Base-by-base conservation (phyloP, 345 rosid species). In the Noccaea bulbosa region DNA sequence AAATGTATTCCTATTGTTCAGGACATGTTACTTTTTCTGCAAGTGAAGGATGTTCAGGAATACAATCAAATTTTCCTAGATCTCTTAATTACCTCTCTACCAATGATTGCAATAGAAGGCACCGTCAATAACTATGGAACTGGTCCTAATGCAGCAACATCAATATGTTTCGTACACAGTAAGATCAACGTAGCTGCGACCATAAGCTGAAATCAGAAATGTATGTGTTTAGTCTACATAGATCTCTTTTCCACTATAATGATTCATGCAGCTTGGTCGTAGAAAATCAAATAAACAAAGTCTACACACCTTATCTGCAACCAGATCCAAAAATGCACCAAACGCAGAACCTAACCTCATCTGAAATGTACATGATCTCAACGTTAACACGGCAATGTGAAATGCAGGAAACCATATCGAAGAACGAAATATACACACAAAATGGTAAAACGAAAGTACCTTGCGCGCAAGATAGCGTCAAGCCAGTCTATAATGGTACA, bases 251-350 rank as follows among this genome's bases (percentile, higher is more conserved):
- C 30, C 40, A 40, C 33, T 41, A 10, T 11, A 54, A 15, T 9
- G 27, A 71, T 3, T 24, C 27, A 24, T 24, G 27, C 27, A 62
- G 41, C 43, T 37, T 10, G 12, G 59, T 12, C 35, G 20, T 11
- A 4, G 27, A 11, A 8, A 56, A 8, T 37, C 33, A 45, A 34
- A 17, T 34, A 58, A 7, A 14, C 24, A 56, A 55, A 56, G 30
- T 54, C 53, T 66, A 35, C 80, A 87, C 98, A 94, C 99, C 96
- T 94, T 94, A 73, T 94, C 99, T 33, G 99, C 98, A 50, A 94
- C 98, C 4, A 97, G 99, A 83, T 94, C 99, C 87, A 94, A 82
- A 84, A 94, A 94, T 12, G 99, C 99, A 76, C 99, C 99, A 83
- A 94, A 94, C 5, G 86, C 86, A 51, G 96, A 85, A 67, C 88